Percentiles rank a stretch among this genome's conserved stretches.
These are phyloP conservation scores for Aureobasidium vineae DNA, from an alignment of 2,329 filamentous ascomycete species.

Conservation along the genomic window DNA sequence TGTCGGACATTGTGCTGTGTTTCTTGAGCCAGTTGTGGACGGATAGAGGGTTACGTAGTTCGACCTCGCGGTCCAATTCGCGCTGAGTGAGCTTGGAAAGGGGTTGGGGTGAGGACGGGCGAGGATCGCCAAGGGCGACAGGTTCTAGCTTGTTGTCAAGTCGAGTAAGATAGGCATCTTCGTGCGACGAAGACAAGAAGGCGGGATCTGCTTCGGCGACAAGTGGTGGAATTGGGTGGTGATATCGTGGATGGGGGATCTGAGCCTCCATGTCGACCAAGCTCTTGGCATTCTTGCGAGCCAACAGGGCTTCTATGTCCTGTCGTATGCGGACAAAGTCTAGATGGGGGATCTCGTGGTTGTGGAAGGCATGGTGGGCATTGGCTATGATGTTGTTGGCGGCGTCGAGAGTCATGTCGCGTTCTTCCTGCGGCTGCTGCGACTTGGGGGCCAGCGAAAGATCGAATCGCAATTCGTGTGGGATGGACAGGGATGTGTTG, in stretches of 20 bases:
- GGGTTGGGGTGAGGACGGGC: slow-evolving; percentile 45
- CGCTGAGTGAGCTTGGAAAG: slow-evolving; percentile 46
- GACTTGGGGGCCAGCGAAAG: slow-evolving; percentile 53
- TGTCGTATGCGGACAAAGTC: slow-evolving; percentile 37
- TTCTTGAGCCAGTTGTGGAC: slow-evolving; percentile 85
- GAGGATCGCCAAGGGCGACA: slow-evolving; percentile 41
- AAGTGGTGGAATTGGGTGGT: slow-evolving; percentile 43
- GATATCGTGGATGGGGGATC: slow-evolving; percentile 39
- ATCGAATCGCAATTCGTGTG: slow-evolving; percentile 71
- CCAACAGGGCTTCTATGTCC: slow-evolving; percentile 37
- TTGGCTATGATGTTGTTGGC: slow-evolving; percentile 37
- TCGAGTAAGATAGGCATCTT: slow-evolving; percentile 70
- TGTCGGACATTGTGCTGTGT: slow-evolving; percentile 31
- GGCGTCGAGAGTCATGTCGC: slow-evolving; percentile 32
- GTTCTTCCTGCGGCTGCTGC: slow-evolving; percentile 37
- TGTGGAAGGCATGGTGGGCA: slow-evolving; percentile 40
- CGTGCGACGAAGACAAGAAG: slow-evolving; percentile 67
- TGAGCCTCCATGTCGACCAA: slow-evolving; percentile 44
- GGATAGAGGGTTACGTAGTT: slow-evolving; percentile 77
- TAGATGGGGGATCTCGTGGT: slow-evolving; percentile 35
- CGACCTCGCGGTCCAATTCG: slow-evolving; percentile 48
- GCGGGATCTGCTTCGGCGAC: slow-evolving; percentile 59
- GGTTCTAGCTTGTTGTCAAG: slow-evolving; percentile 56
- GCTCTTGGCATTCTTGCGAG: slow-evolving; percentile 32
- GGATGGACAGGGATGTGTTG: slow-evolving; percentile 79